Base-by-base conservation (phyloP, 768 basidiomycete genomes). In the Coprinellus micaceus region DNA sequence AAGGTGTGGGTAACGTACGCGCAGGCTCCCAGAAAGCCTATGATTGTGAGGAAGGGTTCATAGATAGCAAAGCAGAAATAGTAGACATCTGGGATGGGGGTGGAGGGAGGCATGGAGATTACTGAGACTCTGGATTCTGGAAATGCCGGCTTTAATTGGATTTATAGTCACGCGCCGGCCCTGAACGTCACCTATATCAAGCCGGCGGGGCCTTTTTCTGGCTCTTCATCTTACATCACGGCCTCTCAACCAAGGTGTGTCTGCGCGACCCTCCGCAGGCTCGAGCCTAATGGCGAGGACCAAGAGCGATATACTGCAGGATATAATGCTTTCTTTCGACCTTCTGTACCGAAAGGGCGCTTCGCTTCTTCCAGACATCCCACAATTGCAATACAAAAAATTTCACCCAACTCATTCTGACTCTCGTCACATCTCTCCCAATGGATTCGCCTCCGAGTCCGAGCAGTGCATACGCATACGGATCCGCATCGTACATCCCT, bases 231-330 rank as follows among this genome's bases (percentile, higher is more conserved):
- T 81, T 82, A 78, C 80, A 82, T 33, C 73, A 62, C 83, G 81
- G 82, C 70, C 72, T 79, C 78, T 77, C 45, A 67, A 77, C 88
- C 84, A 87, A 86, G 87, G 84, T 85, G 74, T 79, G 77, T 71
- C 77, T 71, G 76, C 72, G 61, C 65, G 61, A 54, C 61, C 66
- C 54, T 75, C 74, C 77, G 77, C 76, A 77, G 63, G 72, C 62
- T 65, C 68, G 69, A 13, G 76, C 86, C 77, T 83, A 89, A 91
- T 91, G 88, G 88, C 83, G 78, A 80, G 76, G 83, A 86, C 84
- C 86, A 68, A 89, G 83, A 90, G 48, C 33, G 13, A 66, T 72
- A 59, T 54, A 58, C 51, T 68, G 83, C 80, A 74, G 79, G 81
- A 82, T 82, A 83, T 88, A 90, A 90, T 91, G 87, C 88, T 77